A percentile compares a stretch with the other conserved stretches of the same genome.
Conservation (phyloP, 2,329 filamentous ascomycete genomes). For the Rhynchosporium graminicola region DNA sequence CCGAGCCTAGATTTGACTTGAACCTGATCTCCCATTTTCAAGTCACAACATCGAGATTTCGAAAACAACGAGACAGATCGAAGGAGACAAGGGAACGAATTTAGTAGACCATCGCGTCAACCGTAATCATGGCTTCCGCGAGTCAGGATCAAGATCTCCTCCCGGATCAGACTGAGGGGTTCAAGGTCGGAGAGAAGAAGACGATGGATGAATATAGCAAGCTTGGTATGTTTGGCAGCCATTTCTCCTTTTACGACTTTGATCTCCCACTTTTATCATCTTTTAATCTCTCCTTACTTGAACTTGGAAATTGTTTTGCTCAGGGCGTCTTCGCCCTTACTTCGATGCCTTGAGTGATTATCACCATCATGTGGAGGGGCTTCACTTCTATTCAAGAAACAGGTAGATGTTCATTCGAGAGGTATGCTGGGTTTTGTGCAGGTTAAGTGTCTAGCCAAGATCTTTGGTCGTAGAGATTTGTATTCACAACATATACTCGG, state of each 20-base stretch:
- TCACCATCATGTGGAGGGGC: slow-evolving; percentile 8
- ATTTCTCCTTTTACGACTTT: background rate
- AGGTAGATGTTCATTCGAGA: background rate
- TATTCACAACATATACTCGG: background rate
- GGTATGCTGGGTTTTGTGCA: background rate
- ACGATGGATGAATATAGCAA: slow-evolving; percentile 91
- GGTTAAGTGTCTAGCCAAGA: no score
- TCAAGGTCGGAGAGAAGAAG: slow-evolving; percentile 99
- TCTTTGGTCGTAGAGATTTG: background rate
- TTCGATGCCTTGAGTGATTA: slow-evolving; percentile 4
- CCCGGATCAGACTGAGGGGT: slow-evolving; percentile 87
- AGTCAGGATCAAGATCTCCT: slow-evolving; percentile 77
- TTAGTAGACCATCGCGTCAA: background rate
- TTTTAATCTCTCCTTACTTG: background rate
- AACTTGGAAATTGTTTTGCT: background rate
- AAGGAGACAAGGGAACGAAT: background rate
- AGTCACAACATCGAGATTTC: slow-evolving; percentile 1
- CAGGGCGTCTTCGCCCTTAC: background rate
- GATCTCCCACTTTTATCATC: background rate
- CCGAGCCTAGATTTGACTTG: background rate
- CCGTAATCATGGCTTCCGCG: slow-evolving; percentile 42
- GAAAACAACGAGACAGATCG: background rate
- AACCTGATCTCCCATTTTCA: slow-evolving; percentile 5
- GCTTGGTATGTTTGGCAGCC: slow-evolving; percentile 66
- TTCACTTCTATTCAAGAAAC: background rate